Base-by-base conservation (phyloP, 2,329 filamentous ascomycete genomes). In the Parascedosporium putredinis region DNA sequence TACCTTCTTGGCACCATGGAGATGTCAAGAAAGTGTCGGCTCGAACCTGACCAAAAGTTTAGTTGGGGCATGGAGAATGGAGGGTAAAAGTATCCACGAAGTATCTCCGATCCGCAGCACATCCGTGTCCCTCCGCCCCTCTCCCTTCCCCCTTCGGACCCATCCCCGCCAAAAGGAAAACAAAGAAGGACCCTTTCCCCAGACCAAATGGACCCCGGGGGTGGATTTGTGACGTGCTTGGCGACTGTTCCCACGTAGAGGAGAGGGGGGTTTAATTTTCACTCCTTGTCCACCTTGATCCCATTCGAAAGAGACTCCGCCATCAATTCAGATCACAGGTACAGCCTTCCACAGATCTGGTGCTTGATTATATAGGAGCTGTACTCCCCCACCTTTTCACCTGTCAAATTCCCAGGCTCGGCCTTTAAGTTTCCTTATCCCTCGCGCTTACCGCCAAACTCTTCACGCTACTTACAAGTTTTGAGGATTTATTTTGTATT, bases 321-420 rank as follows among this genome's bases (percentile, higher is more conserved):
- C 20, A 36, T 36, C 33, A 4, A 36, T 36, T 31, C 7, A 31
- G 7, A 31, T 7, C 27, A 31, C 33, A 16, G 12, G 5, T 18
- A 23, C 20, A 16, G 8, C 20, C 20, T 20, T 20, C 18, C 20
- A 42, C 20, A 20, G 20, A 42, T 42, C 38, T 42, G 38, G 5
- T 12, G 24, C 45, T 23, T 23, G 23, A 47, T 38, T 47, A 47
- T 47, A 47, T 47, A 47, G 45, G 31, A 47, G 38, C 18, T 33
- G 45, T 47, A 47, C 45, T 36, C 45, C 45, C 45, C 45, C 27
- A 12, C 45, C 45, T 20, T n/a, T 25, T 45, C 38, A 12, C 31
- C 31, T n/a, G n/a, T n/a, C n/a, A 18, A n/a, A 42, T 42, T 22
- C 6, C 6, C 27, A 31, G 7, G 12, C 27, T 12, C 6, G 27